phyloP scores from a whole-genome alignment of 106 monocot genomes.

The Allium sativum region DNA sequence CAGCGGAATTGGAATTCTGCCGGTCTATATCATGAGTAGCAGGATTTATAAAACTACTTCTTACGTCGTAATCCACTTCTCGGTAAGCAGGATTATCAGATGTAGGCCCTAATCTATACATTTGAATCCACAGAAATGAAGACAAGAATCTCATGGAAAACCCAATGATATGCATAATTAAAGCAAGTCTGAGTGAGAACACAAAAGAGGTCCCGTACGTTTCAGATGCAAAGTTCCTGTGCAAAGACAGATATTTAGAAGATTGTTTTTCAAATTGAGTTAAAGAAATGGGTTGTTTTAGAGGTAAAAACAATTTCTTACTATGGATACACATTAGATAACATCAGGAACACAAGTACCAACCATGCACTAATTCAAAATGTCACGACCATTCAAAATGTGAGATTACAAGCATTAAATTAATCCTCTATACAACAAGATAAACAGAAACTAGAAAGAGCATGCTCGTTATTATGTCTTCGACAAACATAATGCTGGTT shows the following conservation, averaged over 20 bases:
- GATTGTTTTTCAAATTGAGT: not conserved
- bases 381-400: no score
- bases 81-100: conserved; percentile 15
- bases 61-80: conserved; percentile 27
- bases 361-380: no score
- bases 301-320: no score
- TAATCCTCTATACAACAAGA: no score
- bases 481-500: no score
- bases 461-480: no score
- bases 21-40: conserved; percentile 23
- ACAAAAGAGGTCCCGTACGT: conserved; percentile 22
- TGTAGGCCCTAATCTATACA: conserved; percentile 43
- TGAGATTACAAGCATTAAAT: no score
- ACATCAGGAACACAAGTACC: no score
- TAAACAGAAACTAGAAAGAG: no score
- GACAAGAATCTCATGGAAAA: conserved; percentile 52
- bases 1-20: conserved; percentile 23
- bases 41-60: conserved; percentile 35
- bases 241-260: conserved; percentile 5
- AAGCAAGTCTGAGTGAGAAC: conserved; percentile 45
- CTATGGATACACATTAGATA: no score
- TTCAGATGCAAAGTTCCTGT: conserved; percentile 31
- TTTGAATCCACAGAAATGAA: conserved; percentile 56
- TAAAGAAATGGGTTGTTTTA: no score
- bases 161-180: conserved; percentile 48